Evolutionary conservation across 305 asterid species (phyloP), one percentile per base, ranked within the genome.

Genomic region (Solanum hybrid): DNA sequence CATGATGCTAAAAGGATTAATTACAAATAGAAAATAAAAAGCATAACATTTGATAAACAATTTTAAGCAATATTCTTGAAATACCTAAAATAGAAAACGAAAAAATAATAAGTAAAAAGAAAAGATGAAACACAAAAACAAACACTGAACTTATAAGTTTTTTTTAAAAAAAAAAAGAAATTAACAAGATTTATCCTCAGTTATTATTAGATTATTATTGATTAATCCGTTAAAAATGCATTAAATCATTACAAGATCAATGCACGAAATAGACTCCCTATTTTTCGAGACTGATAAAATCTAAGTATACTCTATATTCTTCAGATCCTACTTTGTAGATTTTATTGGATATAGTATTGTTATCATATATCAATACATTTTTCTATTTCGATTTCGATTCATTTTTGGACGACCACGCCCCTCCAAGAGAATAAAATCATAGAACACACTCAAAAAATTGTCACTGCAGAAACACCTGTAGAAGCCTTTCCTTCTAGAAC

Each of bases 401-500:
- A 42, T 0, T 42, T 12, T 45, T 13, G 19, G 0, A 45, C 1
- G n/a, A n/a, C 60, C 60, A 42, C 2, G 7, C 19, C 60, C 60
- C 60, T 42, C 22, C 19, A 45, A 42, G 60, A 42, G 7, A 45
- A 45, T 45, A 45, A 45, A 45, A 76, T 78, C 13, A 35, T 19
- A 77, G 84, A 78, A 6, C 35, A 35, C 84, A 22, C 19, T 0
- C 17, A 10, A 10, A 22, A 35, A 22, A 78, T 10, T 4, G 38
- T 81, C 10, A 19, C 75, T 3, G 75, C 6, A 17, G 12, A 27
- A 31, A 82, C 7, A 51, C 72, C 42, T 51, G 87, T 51, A 51
- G 34, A 32, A 27, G 34, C 76, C 87, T 85, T 85, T 60, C 12
- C 87, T 51, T 85, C 87, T 85, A 85, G 87, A 85, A 85, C 64